A percentile compares a stretch with the other conserved stretches of the same genome.
These are phyloP conservation scores for Saccharomyces hybrid DNA, from an alignment of 1,139 yeast species.

Conservation along the genomic window DNA sequence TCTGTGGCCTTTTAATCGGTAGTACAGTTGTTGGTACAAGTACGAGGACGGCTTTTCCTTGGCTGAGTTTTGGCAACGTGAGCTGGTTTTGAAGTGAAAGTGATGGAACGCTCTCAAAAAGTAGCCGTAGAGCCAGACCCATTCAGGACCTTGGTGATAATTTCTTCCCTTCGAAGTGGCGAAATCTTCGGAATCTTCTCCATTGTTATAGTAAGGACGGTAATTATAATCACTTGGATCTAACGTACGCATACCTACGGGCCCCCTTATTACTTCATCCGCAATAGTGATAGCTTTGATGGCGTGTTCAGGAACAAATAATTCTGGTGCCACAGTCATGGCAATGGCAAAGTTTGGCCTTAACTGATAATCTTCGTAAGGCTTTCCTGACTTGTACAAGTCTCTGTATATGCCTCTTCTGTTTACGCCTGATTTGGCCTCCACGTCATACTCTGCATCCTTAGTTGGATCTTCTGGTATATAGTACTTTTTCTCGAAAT, in stretches of 20 bases:
- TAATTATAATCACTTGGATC: conserved; percentile 91
- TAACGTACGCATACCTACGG: conserved; percentile 83
- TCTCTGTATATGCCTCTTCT: conserved; percentile 94
- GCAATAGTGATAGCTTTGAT: conserved; percentile 58
- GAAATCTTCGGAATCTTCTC: conserved; percentile 76
- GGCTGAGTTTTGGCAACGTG: conserved; percentile 21
- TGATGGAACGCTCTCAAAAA: conserved; percentile 67
- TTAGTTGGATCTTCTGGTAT: conserved; percentile 58
- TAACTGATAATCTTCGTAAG: conserved; percentile 88
- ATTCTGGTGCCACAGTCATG: conserved; percentile 87
- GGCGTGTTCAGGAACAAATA: conserved; percentile 60
- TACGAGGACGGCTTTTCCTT: conserved; percentile 36
- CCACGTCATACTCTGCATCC: conserved; percentile 51
- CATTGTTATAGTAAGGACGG: conserved; percentile 77
- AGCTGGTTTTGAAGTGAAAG: conserved; percentile 42
- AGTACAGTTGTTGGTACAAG: conserved; percentile 41
- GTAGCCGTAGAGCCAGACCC: conserved; percentile 91
- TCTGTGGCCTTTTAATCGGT: conserved; percentile 56
- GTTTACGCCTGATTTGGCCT: conserved; percentile 52
- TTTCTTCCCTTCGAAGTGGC: conserved; percentile 92
- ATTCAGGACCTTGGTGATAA: conserved; percentile 97
- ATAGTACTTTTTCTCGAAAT: conserved; percentile 73
- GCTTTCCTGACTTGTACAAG: conserved; percentile 68
- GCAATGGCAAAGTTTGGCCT: conserved; percentile 92
- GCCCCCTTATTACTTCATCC: conserved; percentile 71